Percentiles rank a stretch among this genome's conserved stretches.
These are phyloP conservation scores for Morella rubra DNA, from an alignment of 306 rosid genomes.

Conservation along the genomic window DNA sequence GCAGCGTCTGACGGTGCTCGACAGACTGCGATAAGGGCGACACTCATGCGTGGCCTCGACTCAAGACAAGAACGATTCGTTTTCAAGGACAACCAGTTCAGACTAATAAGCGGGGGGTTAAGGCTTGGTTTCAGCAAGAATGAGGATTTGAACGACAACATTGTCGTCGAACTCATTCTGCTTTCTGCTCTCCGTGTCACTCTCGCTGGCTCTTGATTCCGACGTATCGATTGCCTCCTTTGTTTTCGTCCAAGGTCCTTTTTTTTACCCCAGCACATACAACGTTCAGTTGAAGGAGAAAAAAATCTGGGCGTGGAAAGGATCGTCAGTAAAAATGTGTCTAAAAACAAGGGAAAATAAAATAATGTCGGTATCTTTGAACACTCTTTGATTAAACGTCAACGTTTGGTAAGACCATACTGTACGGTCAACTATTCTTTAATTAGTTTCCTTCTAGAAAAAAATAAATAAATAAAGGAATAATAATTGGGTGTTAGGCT, in stretches of 20 bases:
- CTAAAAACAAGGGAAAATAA: too few species aligned
- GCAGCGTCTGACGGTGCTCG: slow-evolving; percentile 6
- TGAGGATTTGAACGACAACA: background rate
- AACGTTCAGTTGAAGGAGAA: too few species aligned
- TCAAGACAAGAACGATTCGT: background rate
- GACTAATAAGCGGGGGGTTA: background rate
- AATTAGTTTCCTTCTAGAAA: too few species aligned
- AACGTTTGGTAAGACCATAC: too few species aligned
- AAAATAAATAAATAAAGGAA: too few species aligned
- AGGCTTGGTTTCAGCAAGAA: background rate
- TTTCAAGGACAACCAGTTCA: background rate
- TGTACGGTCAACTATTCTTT: too few species aligned
- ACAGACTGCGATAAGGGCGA: background rate
- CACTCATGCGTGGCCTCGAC: slow-evolving; percentile 7
- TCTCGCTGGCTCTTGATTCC: background rate
- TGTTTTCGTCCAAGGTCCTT: background rate
- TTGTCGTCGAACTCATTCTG: background rate
- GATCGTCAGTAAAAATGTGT: too few species aligned
- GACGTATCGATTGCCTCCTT: background rate
- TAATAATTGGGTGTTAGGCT: too few species aligned
- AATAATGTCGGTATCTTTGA: too few species aligned
- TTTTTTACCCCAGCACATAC: too few species aligned
- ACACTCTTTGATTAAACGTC: too few species aligned
- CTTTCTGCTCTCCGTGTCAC: background rate
- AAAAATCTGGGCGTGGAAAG: too few species aligned